Percentiles rank a stretch among this genome's conserved stretches.
These are phyloP conservation scores for Emericellopsis terricola DNA, from an alignment of 495 filamentous ascomycete species.

Conservation along the genomic window DNA sequence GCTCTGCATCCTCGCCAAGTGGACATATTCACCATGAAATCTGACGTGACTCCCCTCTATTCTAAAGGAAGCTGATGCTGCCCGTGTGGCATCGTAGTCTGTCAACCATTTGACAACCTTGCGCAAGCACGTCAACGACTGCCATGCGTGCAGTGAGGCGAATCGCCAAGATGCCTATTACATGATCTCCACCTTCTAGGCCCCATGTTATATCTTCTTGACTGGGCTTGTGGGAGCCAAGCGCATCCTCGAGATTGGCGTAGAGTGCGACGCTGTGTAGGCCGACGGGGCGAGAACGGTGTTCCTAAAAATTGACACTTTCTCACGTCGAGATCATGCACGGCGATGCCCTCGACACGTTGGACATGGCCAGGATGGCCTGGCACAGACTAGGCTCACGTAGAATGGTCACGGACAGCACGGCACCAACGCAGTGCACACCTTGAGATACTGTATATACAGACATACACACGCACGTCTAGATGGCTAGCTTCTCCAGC, in stretches of 20 bases:
- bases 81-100: conserved; percentile 12
- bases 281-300: conserved; percentile 12
- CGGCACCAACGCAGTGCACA: no score
- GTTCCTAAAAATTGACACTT: no score
- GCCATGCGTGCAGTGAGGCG: conserved; percentile 11
- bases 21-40: no score
- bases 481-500: conserved; percentile 49
- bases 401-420: no score
- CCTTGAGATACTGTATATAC: no score
- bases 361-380: no score
- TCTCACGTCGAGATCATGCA: conserved; percentile 15
- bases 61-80: conserved; percentile 1
- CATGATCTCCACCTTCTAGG: conserved; percentile 18
- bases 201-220: conserved; percentile 13
- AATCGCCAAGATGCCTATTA: conserved; percentile 10
- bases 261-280: conserved; percentile 9
- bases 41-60: neutral
- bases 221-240: conserved; percentile 14
- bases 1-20: neutral
- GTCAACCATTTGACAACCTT: conserved; percentile 9
- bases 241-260: conserved; percentile 18
- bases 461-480: no score
- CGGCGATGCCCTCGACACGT: conserved; percentile 18
- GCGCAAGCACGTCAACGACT: conserved; percentile 10
- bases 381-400: no score